Evolutionary conservation across 139 green algal genomes (phyloP), one percentile per base, ranked within the genome.

Genomic region (Chlorokybus atmophyticus): DNA sequence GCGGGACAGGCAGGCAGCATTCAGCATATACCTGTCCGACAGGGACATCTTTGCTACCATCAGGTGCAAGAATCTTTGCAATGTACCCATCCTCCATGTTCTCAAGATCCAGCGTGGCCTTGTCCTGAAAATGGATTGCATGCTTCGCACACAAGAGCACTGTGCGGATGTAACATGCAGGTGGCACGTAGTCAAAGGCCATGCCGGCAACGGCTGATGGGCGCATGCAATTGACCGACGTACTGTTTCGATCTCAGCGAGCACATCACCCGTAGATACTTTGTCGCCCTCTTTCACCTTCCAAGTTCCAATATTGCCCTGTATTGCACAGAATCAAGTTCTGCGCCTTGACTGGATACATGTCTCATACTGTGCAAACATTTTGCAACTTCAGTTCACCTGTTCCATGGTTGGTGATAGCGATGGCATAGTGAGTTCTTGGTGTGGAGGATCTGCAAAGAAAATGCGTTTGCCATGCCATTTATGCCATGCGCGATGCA

Each of bases 161-260:
- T n/a, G n/a, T n/a, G n/a, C n/a, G n/a, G n/a, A n/a, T n/a, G n/a
- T n/a, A n/a, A n/a, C n/a, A n/a, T n/a, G n/a, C n/a, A n/a, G n/a
- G n/a, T n/a, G 35, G 35, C 35, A 44, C 35, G 35, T 10, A 14
- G 35, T 21, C 14, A 44, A 44, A 14, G 35, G 35, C 10, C 35
- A 44, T 44, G 14, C 10, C 10, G 35, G 14, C 14, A 14, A 10
- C 10, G 35, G 35, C 35, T 10, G 10, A 44, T 44, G 35, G 35
- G 10, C 35, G 14, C 35, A 14, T 44, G 10, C 35, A 44, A 14
- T 10, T 44, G 10, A 44, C 35, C 10, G 35, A 32, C 62, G 60
- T 29, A 71, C 88, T 3, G 88, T 96, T 63, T 96, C 88, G 0
- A 96, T 77, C 8, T 94, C 87, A 4, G 79, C 82, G 24, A 96